These are phyloP conservation scores for Blastomyces silverae DNA, from an alignment of 2,329 filamentous ascomycete species.

Conservation along the genomic window DNA sequence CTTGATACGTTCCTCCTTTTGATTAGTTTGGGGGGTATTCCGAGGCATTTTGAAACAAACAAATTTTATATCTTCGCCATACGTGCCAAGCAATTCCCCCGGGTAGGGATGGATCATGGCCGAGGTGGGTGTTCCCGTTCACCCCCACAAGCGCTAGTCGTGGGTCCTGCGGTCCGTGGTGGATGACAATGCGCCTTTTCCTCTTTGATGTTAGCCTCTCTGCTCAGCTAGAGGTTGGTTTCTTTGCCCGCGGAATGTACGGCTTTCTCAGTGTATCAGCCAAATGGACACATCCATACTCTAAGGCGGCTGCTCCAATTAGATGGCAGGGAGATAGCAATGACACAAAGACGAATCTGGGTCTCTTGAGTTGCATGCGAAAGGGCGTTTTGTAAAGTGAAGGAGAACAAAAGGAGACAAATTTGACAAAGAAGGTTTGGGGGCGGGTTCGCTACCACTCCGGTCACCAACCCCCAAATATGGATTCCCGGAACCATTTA, in stretches of 20 bases:
- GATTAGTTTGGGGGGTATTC: not conserved
- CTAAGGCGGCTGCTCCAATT: not conserved
- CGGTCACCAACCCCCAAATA: not conserved
- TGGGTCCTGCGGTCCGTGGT: not conserved
- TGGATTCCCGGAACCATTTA: not conserved
- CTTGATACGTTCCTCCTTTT: not conserved
- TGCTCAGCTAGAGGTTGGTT: not conserved
- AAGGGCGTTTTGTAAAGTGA: not conserved
- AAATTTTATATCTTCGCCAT: not conserved
- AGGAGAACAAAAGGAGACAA: not conserved
- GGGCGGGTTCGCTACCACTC: not conserved
- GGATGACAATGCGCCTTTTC: not conserved
- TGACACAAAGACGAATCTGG: not conserved
- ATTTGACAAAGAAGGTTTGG: constrained; percentile 1
- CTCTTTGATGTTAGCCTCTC: not conserved
- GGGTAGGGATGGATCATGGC: not conserved
- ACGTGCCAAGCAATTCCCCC: not conserved
- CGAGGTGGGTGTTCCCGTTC: not conserved
- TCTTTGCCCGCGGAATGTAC: not conserved
- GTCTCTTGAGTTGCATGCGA: not conserved
- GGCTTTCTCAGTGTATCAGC: not conserved
- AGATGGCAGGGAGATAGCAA: not conserved
- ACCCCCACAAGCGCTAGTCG: not conserved
- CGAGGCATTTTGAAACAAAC: not conserved
- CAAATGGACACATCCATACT: not conserved